phyloP scores from a whole-genome alignment of 371 early-diverging fungal species.

The Mucor velutinosus region DNA sequence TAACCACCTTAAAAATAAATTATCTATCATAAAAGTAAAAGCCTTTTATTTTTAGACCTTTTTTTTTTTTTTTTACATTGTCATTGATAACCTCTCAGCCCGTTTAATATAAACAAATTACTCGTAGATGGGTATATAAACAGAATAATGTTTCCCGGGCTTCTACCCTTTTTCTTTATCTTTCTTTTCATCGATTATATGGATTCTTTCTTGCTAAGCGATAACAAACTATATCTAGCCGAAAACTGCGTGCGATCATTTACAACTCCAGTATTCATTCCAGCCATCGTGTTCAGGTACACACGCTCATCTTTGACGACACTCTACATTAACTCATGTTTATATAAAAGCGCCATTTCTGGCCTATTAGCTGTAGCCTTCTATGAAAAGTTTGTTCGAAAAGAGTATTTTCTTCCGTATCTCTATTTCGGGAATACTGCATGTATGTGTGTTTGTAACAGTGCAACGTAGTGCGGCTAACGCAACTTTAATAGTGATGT shows the following conservation, averaged over 20 bases:
- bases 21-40: not conserved
- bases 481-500: slow-evolving; percentile 4
- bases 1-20: not conserved
- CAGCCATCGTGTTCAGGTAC: slow-evolving; percentile 18
- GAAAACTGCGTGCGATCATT: slow-evolving; percentile 12
- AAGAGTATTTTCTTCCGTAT: slow-evolving; percentile 15
- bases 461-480: not conserved
- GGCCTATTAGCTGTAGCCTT: slow-evolving; percentile 8
- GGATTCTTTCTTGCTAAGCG: slow-evolving; percentile 8
- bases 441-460: not conserved
- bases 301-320: not conserved
- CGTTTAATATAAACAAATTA: not conserved
- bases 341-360: not conserved
- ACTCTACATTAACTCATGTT: not conserved
- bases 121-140: not conserved
- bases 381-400: slow-evolving; percentile 14
- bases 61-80: not conserved
- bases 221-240: slow-evolving; percentile 6
- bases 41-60: not conserved
- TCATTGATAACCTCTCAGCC: not conserved
- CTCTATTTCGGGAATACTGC: slow-evolving; percentile 19
- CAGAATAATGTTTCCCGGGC: not conserved
- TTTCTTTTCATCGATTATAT: not conserved
- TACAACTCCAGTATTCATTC: slow-evolving; percentile 11
- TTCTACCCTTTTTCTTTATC: not conserved